Percentiles rank a stretch among this genome's conserved stretches.
Evolutionary conservation across 345 rosid species (phyloP).

Genomic region (Lepidium didymum): DNA sequence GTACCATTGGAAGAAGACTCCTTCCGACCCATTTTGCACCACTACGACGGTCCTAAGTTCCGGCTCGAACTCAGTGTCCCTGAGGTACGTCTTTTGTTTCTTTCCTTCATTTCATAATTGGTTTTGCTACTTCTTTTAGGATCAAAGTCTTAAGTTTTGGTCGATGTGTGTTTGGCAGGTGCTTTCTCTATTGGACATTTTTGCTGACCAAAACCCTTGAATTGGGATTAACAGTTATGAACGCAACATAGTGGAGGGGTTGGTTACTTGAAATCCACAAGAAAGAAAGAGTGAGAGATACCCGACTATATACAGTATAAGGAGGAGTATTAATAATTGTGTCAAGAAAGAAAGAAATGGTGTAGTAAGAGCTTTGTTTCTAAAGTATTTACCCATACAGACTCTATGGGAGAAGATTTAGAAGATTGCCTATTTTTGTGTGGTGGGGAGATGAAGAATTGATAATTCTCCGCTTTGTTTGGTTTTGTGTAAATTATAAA

Average conservation of each 20-base stretch:
- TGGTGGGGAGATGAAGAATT: neutral
- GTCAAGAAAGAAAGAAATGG: neutral
- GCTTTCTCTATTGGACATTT: slow-evolving; percentile 81
- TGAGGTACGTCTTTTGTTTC: slow-evolving; percentile 41
- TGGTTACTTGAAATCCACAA: neutral
- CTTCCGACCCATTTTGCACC: slow-evolving; percentile 95
- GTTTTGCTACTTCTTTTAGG: neutral
- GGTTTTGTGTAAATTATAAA: neutral
- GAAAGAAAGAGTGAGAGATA: neutral
- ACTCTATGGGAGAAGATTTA: neutral
- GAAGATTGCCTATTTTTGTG: neutral
- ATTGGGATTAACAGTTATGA: neutral
- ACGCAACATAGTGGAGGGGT: neutral
- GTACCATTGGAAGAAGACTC: slow-evolving; percentile 95
- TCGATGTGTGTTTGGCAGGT: slow-evolving; percentile 40
- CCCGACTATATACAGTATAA: neutral
- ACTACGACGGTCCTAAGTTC: slow-evolving; percentile 98
- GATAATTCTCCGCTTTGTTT: neutral
- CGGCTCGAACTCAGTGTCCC: slow-evolving; percentile 89
- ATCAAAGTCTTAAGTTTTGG: neutral
- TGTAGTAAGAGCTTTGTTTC: neutral
- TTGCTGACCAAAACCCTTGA: slow-evolving; percentile 52
- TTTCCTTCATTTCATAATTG: neutral
- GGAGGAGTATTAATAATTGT: slow-evolving; percentile 1
- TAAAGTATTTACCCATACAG: neutral